A percentile compares a stretch with the other conserved stretches of the same genome.
These are phyloP conservation scores for Rhizopogon vesiculosus DNA, from an alignment of 768 basidiomycete species.

Conservation along the genomic window DNA sequence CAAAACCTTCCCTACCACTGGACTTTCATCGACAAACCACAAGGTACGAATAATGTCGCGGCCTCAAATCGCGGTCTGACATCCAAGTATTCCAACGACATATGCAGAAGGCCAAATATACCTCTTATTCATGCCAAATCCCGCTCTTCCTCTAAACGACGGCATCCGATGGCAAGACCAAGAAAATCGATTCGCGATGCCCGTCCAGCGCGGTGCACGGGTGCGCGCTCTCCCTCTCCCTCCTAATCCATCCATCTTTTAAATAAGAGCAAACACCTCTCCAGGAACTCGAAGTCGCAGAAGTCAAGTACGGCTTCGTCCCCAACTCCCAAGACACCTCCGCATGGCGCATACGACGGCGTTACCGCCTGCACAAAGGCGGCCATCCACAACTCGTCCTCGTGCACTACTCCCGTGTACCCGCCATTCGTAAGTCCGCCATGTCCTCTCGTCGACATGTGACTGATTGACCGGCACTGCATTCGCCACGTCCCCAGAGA, in stretches of 20 bases:
- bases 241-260: background rate
- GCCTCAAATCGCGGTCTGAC: background rate
- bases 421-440: slow-evolving; percentile 48
- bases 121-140: slow-evolving; percentile 61
- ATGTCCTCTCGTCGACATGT: background rate
- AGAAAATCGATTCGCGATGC: slow-evolving; percentile 52
- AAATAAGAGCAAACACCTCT: background rate
- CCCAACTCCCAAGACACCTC: slow-evolving; percentile 55
- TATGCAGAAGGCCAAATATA: slow-evolving; percentile 57
- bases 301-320: slow-evolving; percentile 74
- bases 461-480: background rate
- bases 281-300: slow-evolving; percentile 75
- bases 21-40: slow-evolving; percentile 75
- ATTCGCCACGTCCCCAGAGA: slow-evolving; percentile 34
- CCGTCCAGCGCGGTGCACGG: slow-evolving; percentile 46
- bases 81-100: background rate
- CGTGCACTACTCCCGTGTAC: slow-evolving; percentile 72
- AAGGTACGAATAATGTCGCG: slow-evolving; percentile 38
- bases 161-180: slow-evolving; percentile 75
- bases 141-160: slow-evolving; percentile 63
- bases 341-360: slow-evolving; percentile 66
- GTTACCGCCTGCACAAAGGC: slow-evolving; percentile 69
- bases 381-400: slow-evolving; percentile 71
- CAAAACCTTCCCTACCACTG: slow-evolving; percentile 60
- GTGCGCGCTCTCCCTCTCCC: slow-evolving; percentile 34